phyloP scores from a whole-genome alignment of 1,284 basidiomycete species.

The Ceratobasidium sp. region DNA sequence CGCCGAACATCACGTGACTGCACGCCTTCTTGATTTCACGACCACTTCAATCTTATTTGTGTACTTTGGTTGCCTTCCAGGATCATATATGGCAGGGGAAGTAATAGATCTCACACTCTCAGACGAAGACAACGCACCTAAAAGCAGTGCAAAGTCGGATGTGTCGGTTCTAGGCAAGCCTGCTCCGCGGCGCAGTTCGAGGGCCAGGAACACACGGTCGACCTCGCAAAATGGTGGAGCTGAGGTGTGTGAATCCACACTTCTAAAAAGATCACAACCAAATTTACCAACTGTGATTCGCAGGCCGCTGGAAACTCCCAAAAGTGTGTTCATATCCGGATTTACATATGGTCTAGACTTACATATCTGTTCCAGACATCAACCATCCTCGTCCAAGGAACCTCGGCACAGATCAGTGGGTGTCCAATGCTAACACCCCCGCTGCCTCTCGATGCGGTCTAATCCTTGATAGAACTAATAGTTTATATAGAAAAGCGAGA shows the following conservation, averaged over 20 bases:
- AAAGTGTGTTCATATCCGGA: slow-evolving; percentile 13
- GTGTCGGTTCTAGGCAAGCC: background rate
- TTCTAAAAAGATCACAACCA: background rate
- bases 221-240: background rate
- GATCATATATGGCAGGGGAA: slow-evolving; percentile 16
- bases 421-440: background rate
- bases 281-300: background rate
- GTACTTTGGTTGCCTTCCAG: background rate
- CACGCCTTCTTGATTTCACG: background rate
- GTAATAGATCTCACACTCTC: slow-evolving; percentile 31
- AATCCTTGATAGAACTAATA: slow-evolving; percentile 18
- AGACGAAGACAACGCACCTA: slow-evolving; percentile 1
- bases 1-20: slow-evolving; percentile 33
- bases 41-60: slow-evolving; percentile 6
- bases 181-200: background rate
- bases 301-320: slow-evolving; percentile 3
- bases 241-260: background rate
- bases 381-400: slow-evolving; percentile 17
- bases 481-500: slow-evolving; percentile 17
- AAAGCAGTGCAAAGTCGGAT: background rate
- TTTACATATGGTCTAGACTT: slow-evolving; percentile 24
- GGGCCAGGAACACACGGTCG: background rate
- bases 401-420: slow-evolving; percentile 9
- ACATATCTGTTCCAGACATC: slow-evolving; percentile 8
- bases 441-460: slow-evolving; percentile 5